Percentiles rank a stretch among this genome's conserved stretches.
Evolutionary conservation across 176 grass and related monocot species (phyloP).

Genomic region (Triticum timopheevii): DNA sequence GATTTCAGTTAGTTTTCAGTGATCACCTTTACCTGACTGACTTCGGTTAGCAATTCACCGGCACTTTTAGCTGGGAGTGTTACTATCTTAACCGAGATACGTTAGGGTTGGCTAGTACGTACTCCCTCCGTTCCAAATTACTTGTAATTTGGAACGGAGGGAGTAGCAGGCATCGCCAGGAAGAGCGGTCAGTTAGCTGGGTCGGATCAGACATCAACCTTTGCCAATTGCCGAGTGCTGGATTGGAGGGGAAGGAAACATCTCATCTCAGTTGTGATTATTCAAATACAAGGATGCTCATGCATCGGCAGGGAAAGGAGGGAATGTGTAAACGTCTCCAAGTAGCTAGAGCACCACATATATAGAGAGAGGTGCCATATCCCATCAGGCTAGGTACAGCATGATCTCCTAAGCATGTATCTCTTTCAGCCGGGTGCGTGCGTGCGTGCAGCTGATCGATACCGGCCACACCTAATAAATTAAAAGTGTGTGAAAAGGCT

Average conservation of each 20-base stretch:
- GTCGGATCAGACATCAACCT: conserved; percentile 26
- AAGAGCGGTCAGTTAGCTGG: background rate
- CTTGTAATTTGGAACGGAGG: no score
- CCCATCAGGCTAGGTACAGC: conserved; percentile 61
- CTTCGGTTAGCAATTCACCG: conserved; percentile 41
- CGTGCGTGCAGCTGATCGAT: background rate
- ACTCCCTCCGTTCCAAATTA: no score
- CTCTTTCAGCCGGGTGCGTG: conserved; percentile 41
- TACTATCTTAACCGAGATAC: background rate
- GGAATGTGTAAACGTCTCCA: conserved; percentile 35
- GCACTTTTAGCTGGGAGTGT: background rate
- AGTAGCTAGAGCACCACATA: conserved; percentile 23
- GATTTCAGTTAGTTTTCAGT: conserved; percentile 58
- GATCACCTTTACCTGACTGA: conserved; percentile 52
- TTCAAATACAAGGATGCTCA: background rate
- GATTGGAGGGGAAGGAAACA: conserved; percentile 31
- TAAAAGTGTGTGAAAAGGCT: background rate
- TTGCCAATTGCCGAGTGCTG: conserved; percentile 18
- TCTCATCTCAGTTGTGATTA: background rate
- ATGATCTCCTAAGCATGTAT: conserved; percentile 66
- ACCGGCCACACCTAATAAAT: conserved; percentile 15
- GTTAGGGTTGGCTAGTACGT: background rate
- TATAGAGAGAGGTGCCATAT: conserved; percentile 50
- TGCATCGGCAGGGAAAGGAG: background rate
- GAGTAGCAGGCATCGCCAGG: background rate